Evolutionary conservation across 768 basidiomycete species (phyloP).

Genomic region (Russula dissimulans): DNA sequence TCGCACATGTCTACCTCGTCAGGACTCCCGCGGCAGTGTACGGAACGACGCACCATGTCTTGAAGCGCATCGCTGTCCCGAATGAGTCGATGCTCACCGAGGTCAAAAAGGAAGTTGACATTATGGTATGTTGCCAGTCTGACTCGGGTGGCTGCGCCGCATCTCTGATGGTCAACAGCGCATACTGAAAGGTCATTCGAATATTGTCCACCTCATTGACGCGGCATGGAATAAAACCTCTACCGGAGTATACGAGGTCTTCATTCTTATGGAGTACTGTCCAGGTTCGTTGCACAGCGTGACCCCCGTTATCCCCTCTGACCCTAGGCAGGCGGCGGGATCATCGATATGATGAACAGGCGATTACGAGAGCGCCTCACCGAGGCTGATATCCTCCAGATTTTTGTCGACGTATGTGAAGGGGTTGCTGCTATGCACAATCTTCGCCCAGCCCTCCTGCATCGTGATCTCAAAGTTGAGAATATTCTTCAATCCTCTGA

Average conservation of each 20-base stretch:
- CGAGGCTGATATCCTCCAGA: conserved; percentile 93
- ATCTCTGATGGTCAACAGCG: conserved; percentile 40
- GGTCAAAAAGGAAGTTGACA: conserved; percentile 96
- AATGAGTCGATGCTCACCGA: conserved; percentile 85
- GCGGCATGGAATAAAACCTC: conserved; percentile 83
- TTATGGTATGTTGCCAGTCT: conserved; percentile 65
- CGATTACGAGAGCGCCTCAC: conserved; percentile 89
- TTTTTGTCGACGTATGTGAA: conserved; percentile 96
- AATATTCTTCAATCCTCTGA: conserved; percentile 88
- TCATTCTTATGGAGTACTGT: conserved; percentile 98
- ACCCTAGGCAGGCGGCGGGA: conserved; percentile 69
- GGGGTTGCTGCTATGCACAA: conserved; percentile 97
- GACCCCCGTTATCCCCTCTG: background rate
- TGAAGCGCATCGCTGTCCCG: conserved; percentile 91
- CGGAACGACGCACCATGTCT: conserved; percentile 89
- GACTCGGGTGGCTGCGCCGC: background rate
- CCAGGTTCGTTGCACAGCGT: conserved; percentile 45
- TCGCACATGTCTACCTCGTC: conserved; percentile 96
- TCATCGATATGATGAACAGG: conserved; percentile 99
- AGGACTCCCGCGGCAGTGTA: conserved; percentile 77
- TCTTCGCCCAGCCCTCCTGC: conserved; percentile 79
- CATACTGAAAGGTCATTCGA: conserved; percentile 84
- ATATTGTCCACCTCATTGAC: conserved; percentile 93
- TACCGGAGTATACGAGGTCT: conserved; percentile 85
- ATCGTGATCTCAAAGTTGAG: conserved; percentile 98